Conservation (phyloP, 2,329 filamentous ascomycete genomes). For the Phialocephala subalpina region DNA sequence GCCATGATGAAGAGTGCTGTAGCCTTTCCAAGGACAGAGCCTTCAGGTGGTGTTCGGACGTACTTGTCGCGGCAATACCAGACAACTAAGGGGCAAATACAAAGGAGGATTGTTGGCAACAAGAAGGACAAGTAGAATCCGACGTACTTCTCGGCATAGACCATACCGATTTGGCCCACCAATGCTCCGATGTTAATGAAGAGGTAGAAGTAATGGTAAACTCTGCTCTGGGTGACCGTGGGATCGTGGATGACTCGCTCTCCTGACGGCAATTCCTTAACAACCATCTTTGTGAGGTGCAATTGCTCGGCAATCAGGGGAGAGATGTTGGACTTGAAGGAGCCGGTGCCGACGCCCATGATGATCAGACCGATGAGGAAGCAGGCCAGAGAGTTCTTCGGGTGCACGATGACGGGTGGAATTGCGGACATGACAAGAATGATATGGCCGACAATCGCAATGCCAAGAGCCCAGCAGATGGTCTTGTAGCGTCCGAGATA, state of each 20-base stretch:
- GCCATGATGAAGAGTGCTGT: slow-evolving; percentile 66
- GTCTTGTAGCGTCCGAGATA: slow-evolving; percentile 73
- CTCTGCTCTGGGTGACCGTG: slow-evolving; percentile 62
- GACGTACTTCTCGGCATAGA: slow-evolving; percentile 78
- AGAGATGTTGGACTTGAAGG: slow-evolving; percentile 77
- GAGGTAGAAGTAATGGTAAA: slow-evolving; percentile 76
- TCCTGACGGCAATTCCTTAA: slow-evolving; percentile 58
- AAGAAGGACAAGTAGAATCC: slow-evolving; percentile 79
- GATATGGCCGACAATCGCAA: slow-evolving; percentile 69
- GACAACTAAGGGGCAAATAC: slow-evolving; percentile 67
- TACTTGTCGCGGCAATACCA: slow-evolving; percentile 67
- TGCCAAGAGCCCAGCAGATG: slow-evolving; percentile 52
- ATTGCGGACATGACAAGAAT: slow-evolving; percentile 70
- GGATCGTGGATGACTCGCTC: slow-evolving; percentile 69
- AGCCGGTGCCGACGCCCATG: slow-evolving; percentile 73
- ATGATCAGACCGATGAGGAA: slow-evolving; percentile 70
- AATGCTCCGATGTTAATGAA: slow-evolving; percentile 72
- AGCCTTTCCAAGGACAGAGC: slow-evolving; percentile 75
- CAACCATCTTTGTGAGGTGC: slow-evolving; percentile 56
- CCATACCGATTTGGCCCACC: slow-evolving; percentile 69
- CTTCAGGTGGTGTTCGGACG: slow-evolving; percentile 69
- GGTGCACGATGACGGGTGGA: slow-evolving; percentile 62
- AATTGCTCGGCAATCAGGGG: slow-evolving; percentile 70
- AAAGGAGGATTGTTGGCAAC: slow-evolving; percentile 72
- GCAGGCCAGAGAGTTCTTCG: slow-evolving; percentile 61